These are phyloP conservation scores for Cordyceps tenuipes DNA, from an alignment of 2,329 filamentous ascomycete genomes.

Conservation along the genomic window DNA sequence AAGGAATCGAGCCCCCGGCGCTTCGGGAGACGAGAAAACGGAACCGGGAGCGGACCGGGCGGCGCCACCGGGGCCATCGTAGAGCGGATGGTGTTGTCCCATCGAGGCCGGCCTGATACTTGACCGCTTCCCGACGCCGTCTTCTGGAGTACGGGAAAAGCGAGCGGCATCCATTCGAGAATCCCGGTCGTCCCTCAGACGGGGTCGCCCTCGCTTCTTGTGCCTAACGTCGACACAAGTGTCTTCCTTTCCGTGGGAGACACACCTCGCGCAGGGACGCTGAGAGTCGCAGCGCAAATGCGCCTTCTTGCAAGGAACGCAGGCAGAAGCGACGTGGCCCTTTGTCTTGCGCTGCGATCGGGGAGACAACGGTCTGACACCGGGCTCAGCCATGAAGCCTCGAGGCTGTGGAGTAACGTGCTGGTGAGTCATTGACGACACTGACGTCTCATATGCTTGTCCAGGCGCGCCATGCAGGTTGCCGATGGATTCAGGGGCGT, in stretches of 20 bases:
- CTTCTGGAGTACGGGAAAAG: constrained; percentile 38
- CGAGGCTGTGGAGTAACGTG: background rate
- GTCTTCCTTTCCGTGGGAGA: constrained; percentile 72
- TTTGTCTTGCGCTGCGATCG: constrained; percentile 62
- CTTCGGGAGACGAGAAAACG: background rate
- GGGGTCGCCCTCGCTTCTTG: constrained; percentile 73
- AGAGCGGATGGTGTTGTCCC: background rate
- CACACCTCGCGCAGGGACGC: constrained; percentile 69
- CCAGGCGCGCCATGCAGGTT: background rate
- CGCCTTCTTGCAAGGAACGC: constrained; percentile 77
- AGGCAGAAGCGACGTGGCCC: constrained; percentile 76
- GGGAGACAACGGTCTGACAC: constrained; percentile 36
- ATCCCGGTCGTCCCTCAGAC: constrained; percentile 64
- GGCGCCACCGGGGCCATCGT: background rate
- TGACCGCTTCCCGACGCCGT: constrained; percentile 39
- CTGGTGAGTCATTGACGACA: constrained; percentile 7
- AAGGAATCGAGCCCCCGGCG: constrained; percentile 20
- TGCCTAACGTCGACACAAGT: constrained; percentile 77
- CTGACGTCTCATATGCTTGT: background rate
- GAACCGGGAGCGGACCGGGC: background rate
- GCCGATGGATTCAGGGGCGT: constrained; percentile 14
- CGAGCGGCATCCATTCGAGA: constrained; percentile 46
- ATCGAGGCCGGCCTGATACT: constrained; percentile 35
- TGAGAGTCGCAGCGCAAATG: constrained; percentile 68
- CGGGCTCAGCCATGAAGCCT: background rate